Evolutionary conservation across 2,329 filamentous ascomycete genomes (phyloP).

Genomic region (Nannizziopsis arthrosporioides): DNA sequence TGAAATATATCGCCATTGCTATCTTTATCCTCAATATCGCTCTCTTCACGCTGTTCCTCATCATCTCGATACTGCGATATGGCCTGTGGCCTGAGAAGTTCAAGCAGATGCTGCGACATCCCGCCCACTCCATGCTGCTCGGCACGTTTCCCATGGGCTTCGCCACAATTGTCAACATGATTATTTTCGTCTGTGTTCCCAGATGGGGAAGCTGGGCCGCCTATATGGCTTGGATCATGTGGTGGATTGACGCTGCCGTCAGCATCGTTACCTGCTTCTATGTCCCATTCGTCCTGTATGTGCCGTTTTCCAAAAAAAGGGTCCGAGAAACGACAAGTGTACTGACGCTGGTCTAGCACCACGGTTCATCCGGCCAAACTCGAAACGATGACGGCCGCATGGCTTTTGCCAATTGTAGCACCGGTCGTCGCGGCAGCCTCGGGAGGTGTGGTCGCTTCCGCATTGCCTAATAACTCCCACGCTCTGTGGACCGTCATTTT

Average conservation of each 20-base stretch:
- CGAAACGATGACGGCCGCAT: constrained; percentile 51
- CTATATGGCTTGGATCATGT: constrained; percentile 38
- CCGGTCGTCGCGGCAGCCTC: constrained; percentile 54
- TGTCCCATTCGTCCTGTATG: constrained; percentile 48
- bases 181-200: constrained; percentile 45
- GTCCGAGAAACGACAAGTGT: background rate
- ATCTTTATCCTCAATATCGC: constrained; percentile 51
- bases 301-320: background rate
- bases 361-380: constrained; percentile 26
- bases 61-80: constrained; percentile 49
- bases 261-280: constrained; percentile 31
- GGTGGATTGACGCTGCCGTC: constrained; percentile 40
- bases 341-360: constrained; percentile 6
- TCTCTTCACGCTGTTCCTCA: constrained; percentile 46
- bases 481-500: constrained; percentile 52
- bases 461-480: constrained; percentile 43
- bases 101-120: constrained; percentile 52
- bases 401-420: constrained; percentile 55
- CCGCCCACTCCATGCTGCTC: constrained; percentile 52
- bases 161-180: constrained; percentile 53
- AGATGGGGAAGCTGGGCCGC: constrained; percentile 45
- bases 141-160: constrained; percentile 55
- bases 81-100: constrained; percentile 52
- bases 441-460: constrained; percentile 52
- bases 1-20: constrained; percentile 48